Conservation (phyloP, 73 alveolate species). For the Effrenium voratum region DNA sequence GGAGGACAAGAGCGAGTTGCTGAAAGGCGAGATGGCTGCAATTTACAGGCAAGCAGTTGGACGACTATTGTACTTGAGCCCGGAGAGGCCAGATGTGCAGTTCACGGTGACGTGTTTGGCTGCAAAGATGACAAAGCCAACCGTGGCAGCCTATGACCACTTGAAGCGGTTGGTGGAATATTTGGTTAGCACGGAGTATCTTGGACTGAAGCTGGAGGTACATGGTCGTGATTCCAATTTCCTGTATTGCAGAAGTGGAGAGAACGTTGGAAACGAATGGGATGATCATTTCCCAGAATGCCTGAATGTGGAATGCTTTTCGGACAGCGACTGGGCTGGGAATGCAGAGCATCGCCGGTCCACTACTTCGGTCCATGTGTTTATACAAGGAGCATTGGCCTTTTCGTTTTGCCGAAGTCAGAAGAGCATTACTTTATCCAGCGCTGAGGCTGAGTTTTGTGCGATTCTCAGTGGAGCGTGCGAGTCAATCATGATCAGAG, state of each 20-base stretch:
- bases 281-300: background rate
- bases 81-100: background rate
- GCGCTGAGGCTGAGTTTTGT: background rate
- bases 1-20: background rate
- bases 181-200: background rate
- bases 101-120: background rate
- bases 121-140: background rate
- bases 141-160: background rate
- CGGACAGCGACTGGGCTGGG: background rate
- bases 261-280: too few relatives aligned
- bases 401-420: background rate
- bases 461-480: background rate
- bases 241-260: background rate
- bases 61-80: background rate
- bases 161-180: background rate
- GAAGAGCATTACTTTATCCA: background rate
- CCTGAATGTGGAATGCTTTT: background rate
- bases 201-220: background rate
- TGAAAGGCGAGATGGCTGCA: background rate
- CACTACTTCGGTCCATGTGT: background rate
- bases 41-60: background rate
- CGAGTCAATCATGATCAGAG: background rate
- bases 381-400: background rate
- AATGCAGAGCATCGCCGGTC: background rate
- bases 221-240: background rate